phyloP scores from a whole-genome alignment of 148 eudicot species.

The Persicaria tinctoria region DNA sequence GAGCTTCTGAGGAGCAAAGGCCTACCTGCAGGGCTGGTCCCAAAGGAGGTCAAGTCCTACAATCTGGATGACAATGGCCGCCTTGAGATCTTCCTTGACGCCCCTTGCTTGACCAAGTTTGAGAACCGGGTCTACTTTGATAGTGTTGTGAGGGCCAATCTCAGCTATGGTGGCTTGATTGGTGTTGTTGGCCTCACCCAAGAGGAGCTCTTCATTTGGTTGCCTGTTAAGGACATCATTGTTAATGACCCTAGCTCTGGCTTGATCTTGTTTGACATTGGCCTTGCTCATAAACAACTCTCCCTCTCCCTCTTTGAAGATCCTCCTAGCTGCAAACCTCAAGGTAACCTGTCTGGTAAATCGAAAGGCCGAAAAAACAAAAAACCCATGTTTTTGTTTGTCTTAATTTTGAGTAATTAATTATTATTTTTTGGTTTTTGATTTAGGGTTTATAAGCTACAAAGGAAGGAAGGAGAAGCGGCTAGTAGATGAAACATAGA shows the following conservation, averaged over 20 bases:
- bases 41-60: constrained; percentile 61
- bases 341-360: constrained; percentile 19
- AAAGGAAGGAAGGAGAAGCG: constrained; percentile 34
- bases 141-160: constrained; percentile 53
- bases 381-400: background rate
- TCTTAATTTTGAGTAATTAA: background rate
- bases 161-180: constrained; percentile 54
- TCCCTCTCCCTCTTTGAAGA: constrained; percentile 79
- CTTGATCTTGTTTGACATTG: constrained; percentile 68
- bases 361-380: too few species aligned
- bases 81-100: constrained; percentile 44
- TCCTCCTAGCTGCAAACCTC: constrained; percentile 61
- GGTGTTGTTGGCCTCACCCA: constrained; percentile 67
- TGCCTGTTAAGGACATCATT: constrained; percentile 62
- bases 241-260: constrained; percentile 78
- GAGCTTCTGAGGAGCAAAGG: constrained; percentile 58
- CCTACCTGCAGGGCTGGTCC: constrained; percentile 58
- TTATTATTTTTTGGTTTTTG: background rate
- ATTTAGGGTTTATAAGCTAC: constrained; percentile 25
- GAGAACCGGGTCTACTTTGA: constrained; percentile 74
- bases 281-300: constrained; percentile 71
- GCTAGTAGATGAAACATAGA: constrained; percentile 37
- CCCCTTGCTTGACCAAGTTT: constrained; percentile 65
- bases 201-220: constrained; percentile 73
- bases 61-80: constrained; percentile 36